Evolutionary conservation across 805 yeast species (phyloP), one percentile per base, ranked within the genome.

Genomic region (Lipomyces orientalis): DNA sequence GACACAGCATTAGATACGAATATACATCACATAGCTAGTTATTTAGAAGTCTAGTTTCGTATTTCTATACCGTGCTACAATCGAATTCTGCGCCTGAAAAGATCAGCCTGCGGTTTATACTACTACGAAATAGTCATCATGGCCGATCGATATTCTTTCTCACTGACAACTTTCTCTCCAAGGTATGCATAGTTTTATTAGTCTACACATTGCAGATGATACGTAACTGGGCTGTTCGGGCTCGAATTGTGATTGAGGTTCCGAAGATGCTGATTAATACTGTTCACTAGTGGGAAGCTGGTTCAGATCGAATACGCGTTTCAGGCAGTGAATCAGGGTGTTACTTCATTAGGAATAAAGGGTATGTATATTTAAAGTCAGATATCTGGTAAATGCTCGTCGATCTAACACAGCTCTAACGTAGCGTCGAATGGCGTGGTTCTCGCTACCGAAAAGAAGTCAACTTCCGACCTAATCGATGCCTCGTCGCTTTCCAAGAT

Each of bases 71-170:
- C 22, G 49, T 4, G 49, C 16, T 43, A 43, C 22, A 16, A 10
- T 58, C 61, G 31, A 22, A 7, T 31, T n/a, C 35, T 31, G 29
- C 6, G 12, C 9, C 16, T 1, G 19, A 14, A 58, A 2, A 4
- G 12, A n/a, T 25, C 61, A 58, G 54, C 29, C 4, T 6, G 9
- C 22, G 8, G 2, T 43, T 14, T 43, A 43, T 19, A 43, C 16
- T 5, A 12, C 12, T 16, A 1, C 49, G 16, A 9, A 43, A 14
- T 22, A 12, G 43, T n/a, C 29, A n/a, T 25, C 22, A 95, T 95
- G 98, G 97, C 99, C 68, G 99, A 95, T 80, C 88, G 99, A 85
- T 95, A 95, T 81, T 93, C 98, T 25, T 95, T 95, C 78, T 95
- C 99, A 31, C 85, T 95, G 70, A 95, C 99, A 33, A 95, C 99